A percentile compares a stretch with the other conserved stretches of the same genome.
Evolutionary conservation across 2,329 filamentous ascomycete species (phyloP).

Genomic region (Fusarium caatingaense): DNA sequence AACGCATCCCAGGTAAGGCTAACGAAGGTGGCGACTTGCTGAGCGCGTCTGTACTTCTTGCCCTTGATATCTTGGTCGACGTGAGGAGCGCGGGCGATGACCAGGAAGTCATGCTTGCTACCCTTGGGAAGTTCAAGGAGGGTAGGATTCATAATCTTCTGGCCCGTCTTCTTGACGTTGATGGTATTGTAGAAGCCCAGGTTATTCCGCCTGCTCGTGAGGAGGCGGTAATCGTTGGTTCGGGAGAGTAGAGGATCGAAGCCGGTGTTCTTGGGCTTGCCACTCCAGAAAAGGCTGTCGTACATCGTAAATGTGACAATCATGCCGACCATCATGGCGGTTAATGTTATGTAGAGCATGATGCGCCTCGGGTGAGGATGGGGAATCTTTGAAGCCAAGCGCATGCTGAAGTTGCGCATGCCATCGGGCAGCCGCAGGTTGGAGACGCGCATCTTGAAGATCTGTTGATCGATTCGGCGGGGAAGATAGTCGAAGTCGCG

Average conservation of each 20-base stretch:
- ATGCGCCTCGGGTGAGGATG: slow-evolving; percentile 38
- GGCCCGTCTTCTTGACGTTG: slow-evolving; percentile 39
- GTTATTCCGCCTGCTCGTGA: slow-evolving; percentile 36
- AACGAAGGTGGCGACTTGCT: slow-evolving; percentile 38
- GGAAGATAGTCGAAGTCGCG: not conserved
- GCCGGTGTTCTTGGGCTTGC: not conserved
- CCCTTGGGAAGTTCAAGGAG: slow-evolving; percentile 37
- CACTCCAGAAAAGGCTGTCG: not conserved
- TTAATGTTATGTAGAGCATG: slow-evolving; percentile 22
- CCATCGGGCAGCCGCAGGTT: slow-evolving; percentile 22
- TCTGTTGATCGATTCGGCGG: not conserved
- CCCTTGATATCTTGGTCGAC: slow-evolving; percentile 37
- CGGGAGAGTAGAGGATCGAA: slow-evolving; percentile 36
- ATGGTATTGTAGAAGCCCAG: slow-evolving; percentile 38
- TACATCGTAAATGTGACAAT: slow-evolving; percentile 20
- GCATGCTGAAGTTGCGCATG: slow-evolving; percentile 23
- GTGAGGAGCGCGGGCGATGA: slow-evolving; percentile 37
- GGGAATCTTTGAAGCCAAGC: slow-evolving; percentile 10
- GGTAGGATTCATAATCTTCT: slow-evolving; percentile 42
- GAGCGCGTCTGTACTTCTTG: slow-evolving; percentile 37
- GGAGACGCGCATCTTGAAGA: slow-evolving; percentile 25
- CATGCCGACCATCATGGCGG: slow-evolving; percentile 26
- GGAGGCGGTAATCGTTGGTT: slow-evolving; percentile 37
- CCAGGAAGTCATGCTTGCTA: slow-evolving; percentile 39
- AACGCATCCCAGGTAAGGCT: slow-evolving; percentile 36